A percentile compares a stretch with the other conserved stretches of the same genome.
Evolutionary conservation across 305 asterid species (phyloP).

Genomic region (Salvia sclarea): DNA sequence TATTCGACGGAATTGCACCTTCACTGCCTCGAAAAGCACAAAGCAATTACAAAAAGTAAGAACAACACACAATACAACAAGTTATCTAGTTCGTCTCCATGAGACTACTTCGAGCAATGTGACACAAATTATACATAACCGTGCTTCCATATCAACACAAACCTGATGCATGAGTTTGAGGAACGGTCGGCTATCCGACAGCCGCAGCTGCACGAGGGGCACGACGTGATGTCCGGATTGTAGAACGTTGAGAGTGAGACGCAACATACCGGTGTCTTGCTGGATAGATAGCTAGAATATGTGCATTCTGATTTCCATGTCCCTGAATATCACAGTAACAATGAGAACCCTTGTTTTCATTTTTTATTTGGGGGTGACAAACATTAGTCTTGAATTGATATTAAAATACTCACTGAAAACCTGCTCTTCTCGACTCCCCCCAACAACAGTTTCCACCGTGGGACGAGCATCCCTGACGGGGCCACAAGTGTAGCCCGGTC

Average conservation of each 20-base stretch:
- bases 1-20: constrained; percentile 35
- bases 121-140: too few relatives aligned
- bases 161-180: constrained; percentile 61
- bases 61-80: too few relatives aligned
- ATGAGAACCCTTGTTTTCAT: too few relatives aligned
- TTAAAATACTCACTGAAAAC: constrained; percentile 53
- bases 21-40: constrained; percentile 36
- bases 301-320: constrained; percentile 80
- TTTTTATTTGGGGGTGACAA: too few relatives aligned
- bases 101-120: too few relatives aligned
- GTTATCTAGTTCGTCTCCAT: too few relatives aligned
- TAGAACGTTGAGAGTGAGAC: constrained; percentile 76
- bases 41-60: too few relatives aligned
- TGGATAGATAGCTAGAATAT: constrained; percentile 59
- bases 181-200: constrained; percentile 44
- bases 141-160: not conserved
- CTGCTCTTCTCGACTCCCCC: constrained; percentile 65
- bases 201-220: constrained; percentile 74
- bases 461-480: constrained; percentile 48
- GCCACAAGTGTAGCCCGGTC: constrained; percentile 65
- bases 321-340: constrained; percentile 35
- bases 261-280: constrained; percentile 54
- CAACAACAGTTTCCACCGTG: constrained; percentile 48
- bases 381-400: not conserved
- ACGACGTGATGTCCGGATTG: constrained; percentile 52